A percentile compares a stretch with the other conserved stretches of the same genome.
These are phyloP conservation scores for Amaranthus tricolor DNA, from an alignment of 179 eudicot species.

Conservation along the genomic window DNA sequence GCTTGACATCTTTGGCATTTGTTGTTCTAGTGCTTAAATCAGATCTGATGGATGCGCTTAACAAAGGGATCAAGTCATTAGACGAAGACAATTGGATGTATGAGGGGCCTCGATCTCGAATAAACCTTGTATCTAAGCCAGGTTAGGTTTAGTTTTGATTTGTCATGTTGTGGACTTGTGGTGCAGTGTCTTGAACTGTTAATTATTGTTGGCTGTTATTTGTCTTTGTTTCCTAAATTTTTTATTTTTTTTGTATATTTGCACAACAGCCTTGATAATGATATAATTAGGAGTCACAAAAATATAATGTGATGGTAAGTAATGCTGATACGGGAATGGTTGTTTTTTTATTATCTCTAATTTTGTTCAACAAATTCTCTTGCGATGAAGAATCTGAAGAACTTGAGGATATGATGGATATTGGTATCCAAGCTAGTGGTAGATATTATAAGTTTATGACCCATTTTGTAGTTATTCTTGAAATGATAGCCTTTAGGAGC, in stretches of 20 bases:
- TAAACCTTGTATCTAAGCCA: slow-evolving; percentile 65
- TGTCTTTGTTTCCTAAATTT: neutral
- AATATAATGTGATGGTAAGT: neutral
- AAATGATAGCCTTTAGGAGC: neutral
- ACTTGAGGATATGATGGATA: neutral
- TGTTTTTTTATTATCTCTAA: neutral
- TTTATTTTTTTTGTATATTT: neutral
- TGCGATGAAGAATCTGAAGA: neutral
- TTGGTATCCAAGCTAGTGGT: neutral
- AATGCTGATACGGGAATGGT: neutral
- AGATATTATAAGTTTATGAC: neutral
- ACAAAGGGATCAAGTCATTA: slow-evolving; percentile 78
- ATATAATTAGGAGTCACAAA: neutral
- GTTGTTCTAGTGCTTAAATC: slow-evolving; percentile 58
- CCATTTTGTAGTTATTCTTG: neutral
- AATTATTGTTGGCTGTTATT: neutral
- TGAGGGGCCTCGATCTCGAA: slow-evolving; percentile 91
- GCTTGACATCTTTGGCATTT: slow-evolving; percentile 8
- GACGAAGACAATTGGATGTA: slow-evolving; percentile 98
- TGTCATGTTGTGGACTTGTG: neutral
- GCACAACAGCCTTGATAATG: neutral
- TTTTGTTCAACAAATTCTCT: neutral
- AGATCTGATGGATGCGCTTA: slow-evolving; percentile 73
- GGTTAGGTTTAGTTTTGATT: slow-evolving; percentile 35
- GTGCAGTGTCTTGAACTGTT: neutral